Evolutionary conservation across 2,329 filamentous ascomycete species (phyloP).

Genomic region (Paramyrothecium sp.): DNA sequence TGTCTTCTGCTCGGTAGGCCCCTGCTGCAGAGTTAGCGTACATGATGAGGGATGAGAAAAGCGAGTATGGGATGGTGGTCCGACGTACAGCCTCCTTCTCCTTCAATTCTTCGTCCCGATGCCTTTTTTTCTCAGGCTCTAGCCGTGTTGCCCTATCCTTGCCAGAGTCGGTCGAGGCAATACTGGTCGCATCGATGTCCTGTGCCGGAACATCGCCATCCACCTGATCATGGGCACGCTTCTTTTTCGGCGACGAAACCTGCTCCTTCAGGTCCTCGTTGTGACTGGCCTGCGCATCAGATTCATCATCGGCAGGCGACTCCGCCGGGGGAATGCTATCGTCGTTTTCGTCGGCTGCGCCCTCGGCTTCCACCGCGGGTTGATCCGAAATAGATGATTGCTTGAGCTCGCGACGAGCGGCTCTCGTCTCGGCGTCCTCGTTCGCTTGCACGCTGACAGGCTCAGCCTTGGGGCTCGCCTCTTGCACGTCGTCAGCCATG

Average conservation of each 20-base stretch:
- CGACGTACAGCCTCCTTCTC: slow-evolving; percentile 30
- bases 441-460: slow-evolving; percentile 32
- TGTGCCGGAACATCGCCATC: slow-evolving; percentile 45
- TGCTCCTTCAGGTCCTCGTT: slow-evolving; percentile 44
- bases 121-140: slow-evolving; percentile 66
- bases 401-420: slow-evolving; percentile 62
- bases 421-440: slow-evolving; percentile 64
- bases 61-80: not conserved
- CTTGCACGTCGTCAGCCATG: slow-evolving; percentile 45
- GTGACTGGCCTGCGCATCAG: slow-evolving; percentile 19
- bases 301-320: slow-evolving; percentile 33
- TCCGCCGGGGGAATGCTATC: slow-evolving; percentile 23
- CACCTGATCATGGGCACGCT: slow-evolving; percentile 59
- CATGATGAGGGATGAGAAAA: slow-evolving; percentile 9
- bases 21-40: slow-evolving; percentile 8
- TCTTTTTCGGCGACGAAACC: slow-evolving; percentile 64
- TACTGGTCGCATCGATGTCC: slow-evolving; percentile 41
- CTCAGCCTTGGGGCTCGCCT: slow-evolving; percentile 37
- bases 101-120: slow-evolving; percentile 48
- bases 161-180: slow-evolving; percentile 41
- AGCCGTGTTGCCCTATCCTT: slow-evolving; percentile 43
- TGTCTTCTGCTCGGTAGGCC: slow-evolving; percentile 12
- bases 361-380: slow-evolving; percentile 17
- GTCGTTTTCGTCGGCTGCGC: slow-evolving; percentile 9
- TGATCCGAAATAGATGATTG: slow-evolving; percentile 61